These are phyloP conservation scores for Corchorus capsularis DNA, from an alignment of 345 rosid genomes.

Conservation along the genomic window DNA sequence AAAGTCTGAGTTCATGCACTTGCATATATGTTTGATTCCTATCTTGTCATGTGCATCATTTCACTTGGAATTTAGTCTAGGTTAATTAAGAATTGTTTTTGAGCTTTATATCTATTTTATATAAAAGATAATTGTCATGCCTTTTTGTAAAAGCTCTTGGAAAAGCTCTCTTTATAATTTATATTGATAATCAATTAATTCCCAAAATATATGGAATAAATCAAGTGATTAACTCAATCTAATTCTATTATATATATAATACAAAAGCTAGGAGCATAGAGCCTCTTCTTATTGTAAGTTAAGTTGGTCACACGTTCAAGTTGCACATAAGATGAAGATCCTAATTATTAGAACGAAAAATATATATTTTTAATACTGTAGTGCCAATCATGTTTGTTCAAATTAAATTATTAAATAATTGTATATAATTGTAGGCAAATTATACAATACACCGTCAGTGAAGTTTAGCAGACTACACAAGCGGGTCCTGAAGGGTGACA, in stretches of 20 bases:
- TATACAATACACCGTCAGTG: too few species aligned
- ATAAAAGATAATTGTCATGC: not conserved
- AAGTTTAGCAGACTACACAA: too few species aligned
- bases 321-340: not conserved
- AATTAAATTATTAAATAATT: too few species aligned
- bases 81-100: constrained; percentile 1
- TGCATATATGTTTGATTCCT: constrained; percentile 10
- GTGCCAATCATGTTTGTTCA: too few species aligned
- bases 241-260: not conserved
- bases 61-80: constrained; percentile 16
- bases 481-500: too few species aligned
- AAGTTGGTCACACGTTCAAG: not conserved
- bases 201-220: not conserved
- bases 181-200: not conserved
- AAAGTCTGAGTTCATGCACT: constrained; percentile 14
- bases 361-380: too few species aligned
- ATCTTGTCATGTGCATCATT: constrained; percentile 15
- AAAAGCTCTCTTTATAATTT: not conserved
- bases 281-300: not conserved
- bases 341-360: not conserved
- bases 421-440: too few species aligned
- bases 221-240: not conserved
- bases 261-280: not conserved
- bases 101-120: constrained; percentile 17
- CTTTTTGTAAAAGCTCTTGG: constrained; percentile 1